phyloP scores from a whole-genome alignment of 352 stramenopile genomes.

The Aphanomyces invadans region DNA sequence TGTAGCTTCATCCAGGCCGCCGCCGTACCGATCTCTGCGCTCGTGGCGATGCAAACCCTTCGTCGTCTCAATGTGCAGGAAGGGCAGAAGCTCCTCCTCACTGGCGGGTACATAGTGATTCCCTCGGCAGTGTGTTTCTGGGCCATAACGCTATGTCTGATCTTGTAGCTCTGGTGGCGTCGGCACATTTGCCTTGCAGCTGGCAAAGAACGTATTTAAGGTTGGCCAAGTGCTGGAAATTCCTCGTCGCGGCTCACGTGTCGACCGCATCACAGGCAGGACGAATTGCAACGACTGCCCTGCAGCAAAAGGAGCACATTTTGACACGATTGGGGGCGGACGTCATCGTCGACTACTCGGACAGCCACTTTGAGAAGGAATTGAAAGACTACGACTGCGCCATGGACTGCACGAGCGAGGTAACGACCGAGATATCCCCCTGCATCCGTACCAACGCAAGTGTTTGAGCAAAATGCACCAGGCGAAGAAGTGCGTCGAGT shows the following conservation, averaged over 20 bases:
- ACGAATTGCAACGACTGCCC: conserved; percentile 66
- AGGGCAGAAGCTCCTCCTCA: conserved; percentile 69
- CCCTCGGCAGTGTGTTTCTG: background rate
- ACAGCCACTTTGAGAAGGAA: conserved; percentile 55
- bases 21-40: conserved; percentile 46
- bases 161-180: conserved; percentile 49
- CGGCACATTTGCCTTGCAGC: conserved; percentile 60
- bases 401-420: conserved; percentile 67
- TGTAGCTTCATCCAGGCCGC: conserved; percentile 41
- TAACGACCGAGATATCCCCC: conserved; percentile 25
- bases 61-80: conserved; percentile 39
- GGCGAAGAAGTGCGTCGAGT: conserved; percentile 56
- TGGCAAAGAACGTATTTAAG: conserved; percentile 73
- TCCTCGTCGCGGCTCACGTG: too few species aligned
- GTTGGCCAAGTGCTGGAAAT: conserved; percentile 20
- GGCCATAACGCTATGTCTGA: background rate
- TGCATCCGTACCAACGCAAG: too few species aligned
- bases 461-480: too few species aligned
- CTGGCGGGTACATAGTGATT: conserved; percentile 36
- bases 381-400: conserved; percentile 68
- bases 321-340: conserved; percentile 60
- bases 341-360: conserved; percentile 61
- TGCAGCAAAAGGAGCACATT: conserved; percentile 49
- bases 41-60: conserved; percentile 48
- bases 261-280: too few species aligned